Evolutionary conservation across 2,329 filamentous ascomycete genomes (phyloP).

Genomic region (Alternaria conjuncta): DNA sequence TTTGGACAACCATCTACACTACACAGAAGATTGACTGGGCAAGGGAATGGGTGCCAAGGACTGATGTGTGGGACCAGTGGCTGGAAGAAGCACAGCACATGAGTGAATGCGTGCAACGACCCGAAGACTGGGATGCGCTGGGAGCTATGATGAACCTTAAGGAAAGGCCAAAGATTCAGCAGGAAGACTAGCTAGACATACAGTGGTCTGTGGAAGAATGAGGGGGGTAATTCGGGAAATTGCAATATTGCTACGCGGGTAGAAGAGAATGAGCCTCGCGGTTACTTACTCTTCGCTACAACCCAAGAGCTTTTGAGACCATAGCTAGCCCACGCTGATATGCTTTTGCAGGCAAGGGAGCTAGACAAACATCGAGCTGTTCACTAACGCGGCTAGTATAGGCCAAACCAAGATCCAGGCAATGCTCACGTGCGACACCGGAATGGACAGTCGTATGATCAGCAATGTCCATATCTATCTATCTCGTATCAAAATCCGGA

Average conservation of each 20-base stretch:
- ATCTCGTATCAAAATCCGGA: neutral
- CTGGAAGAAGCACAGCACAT: neutral
- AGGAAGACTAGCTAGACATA: no score
- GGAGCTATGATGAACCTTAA: no score
- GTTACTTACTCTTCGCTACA: neutral
- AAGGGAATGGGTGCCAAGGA: neutral
- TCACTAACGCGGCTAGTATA: rapidly evolving
- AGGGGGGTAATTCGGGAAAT: no score
- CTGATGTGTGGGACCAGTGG: neutral
- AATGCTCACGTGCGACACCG: neutral
- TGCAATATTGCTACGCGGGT: neutral
- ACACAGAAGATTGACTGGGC: neutral
- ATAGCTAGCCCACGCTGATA: neutral
- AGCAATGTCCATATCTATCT: neutral
- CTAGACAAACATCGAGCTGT: neutral
- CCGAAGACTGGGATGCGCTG: neutral
- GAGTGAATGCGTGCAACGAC: neutral
- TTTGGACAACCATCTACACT: neutral
- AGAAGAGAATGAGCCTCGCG: neutral
- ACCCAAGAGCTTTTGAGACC: neutral
- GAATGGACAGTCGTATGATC: neutral
- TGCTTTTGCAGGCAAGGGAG: neutral
- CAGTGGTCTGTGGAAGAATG: no score
- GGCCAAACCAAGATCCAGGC: neutral
- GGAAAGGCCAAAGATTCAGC: no score